These are phyloP conservation scores for Fusarium sp. DNA, from an alignment of 2,329 filamentous ascomycete species.

Conservation along the genomic window DNA sequence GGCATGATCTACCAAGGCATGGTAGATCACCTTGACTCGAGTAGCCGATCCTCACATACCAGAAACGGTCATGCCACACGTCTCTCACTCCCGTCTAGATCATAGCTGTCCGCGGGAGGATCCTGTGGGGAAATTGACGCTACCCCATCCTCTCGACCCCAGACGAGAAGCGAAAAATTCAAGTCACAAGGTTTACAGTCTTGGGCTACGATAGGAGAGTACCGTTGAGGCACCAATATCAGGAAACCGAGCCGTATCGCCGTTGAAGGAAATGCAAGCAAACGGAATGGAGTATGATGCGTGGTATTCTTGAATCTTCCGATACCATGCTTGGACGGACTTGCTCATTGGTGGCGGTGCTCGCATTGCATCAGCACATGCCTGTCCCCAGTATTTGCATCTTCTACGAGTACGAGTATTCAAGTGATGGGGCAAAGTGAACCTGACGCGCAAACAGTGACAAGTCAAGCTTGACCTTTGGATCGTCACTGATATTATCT, in stretches of 20 bases:
- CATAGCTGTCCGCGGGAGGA: constrained; percentile 20
- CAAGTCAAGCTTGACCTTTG: background rate
- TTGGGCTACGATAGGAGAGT: constrained; percentile 38
- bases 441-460: background rate
- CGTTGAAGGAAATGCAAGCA: background rate
- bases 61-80: constrained; percentile 4
- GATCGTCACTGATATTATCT: constrained; percentile 1
- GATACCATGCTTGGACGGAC: background rate
- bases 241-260: constrained; percentile 21
- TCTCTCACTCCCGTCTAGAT: constrained; percentile 10
- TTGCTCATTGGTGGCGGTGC: constrained; percentile 11
- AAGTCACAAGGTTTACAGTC: constrained; percentile 35
- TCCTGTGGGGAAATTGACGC: constrained; percentile 41
- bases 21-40: constrained; percentile 32
- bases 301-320: background rate
- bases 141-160: constrained; percentile 37
- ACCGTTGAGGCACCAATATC: constrained; percentile 26
- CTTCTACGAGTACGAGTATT: constrained; percentile 11
- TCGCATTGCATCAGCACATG: constrained; percentile 19
- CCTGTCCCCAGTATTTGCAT: constrained; percentile 27
- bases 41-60: constrained; percentile 23
- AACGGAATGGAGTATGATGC: background rate
- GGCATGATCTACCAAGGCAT: constrained; percentile 13
- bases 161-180: constrained; percentile 33
- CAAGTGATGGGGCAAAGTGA: constrained; percentile 1